Evolutionary conservation across 108 stramenopile species (phyloP).

Genomic region (Pseudonitzschia multistriata): DNA sequence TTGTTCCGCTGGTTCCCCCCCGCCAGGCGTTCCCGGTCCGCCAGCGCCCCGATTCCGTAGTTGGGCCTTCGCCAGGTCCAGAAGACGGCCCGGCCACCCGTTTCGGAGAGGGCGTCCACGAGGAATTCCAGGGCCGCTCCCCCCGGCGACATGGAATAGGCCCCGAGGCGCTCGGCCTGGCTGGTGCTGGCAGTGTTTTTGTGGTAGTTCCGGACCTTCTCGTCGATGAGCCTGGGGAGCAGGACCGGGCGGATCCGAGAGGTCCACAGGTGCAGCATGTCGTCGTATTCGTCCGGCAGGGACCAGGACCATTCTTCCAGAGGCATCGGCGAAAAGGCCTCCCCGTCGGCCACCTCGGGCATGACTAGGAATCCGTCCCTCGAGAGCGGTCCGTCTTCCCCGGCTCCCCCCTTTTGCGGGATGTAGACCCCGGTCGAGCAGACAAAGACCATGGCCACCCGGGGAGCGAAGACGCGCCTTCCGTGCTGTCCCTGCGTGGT

Average conservation of each 20-base stretch:
- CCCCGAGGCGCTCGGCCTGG: slow-evolving; percentile 8
- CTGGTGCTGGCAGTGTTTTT: slow-evolving; percentile 1
- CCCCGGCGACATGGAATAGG: slow-evolving; percentile 43
- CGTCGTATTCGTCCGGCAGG: slow-evolving; percentile 23
- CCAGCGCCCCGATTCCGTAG: slow-evolving; percentile 63
- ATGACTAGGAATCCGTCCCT: slow-evolving; percentile 53
- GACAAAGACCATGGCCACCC: slow-evolving; percentile 43
- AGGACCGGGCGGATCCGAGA: slow-evolving; percentile 31
- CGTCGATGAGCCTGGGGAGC: slow-evolving; percentile 16
- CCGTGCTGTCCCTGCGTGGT: slow-evolving; percentile 25
- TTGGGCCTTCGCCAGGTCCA: slow-evolving; percentile 71
- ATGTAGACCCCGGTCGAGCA: slow-evolving; percentile 48
- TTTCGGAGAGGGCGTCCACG: slow-evolving; percentile 59
- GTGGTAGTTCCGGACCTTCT: slow-evolving; percentile 10
- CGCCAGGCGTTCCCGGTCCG: slow-evolving; percentile 43
- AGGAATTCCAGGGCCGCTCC: slow-evolving; percentile 80
- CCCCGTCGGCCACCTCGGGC: slow-evolving; percentile 64
- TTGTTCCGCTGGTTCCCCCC: slow-evolving; percentile 9
- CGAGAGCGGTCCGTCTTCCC: slow-evolving; percentile 7
- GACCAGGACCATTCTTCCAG: slow-evolving; percentile 56
- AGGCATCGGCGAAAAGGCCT: slow-evolving; percentile 75
- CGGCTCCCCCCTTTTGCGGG: slow-evolving; percentile 20
- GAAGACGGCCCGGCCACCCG: slow-evolving; percentile 75
- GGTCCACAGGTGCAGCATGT: slow-evolving; percentile 15
- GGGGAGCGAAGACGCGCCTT: slow-evolving; percentile 13